Conservation (phyloP, 352 stramenopile species). For the Phytopythium chamaehyphon region DNA sequence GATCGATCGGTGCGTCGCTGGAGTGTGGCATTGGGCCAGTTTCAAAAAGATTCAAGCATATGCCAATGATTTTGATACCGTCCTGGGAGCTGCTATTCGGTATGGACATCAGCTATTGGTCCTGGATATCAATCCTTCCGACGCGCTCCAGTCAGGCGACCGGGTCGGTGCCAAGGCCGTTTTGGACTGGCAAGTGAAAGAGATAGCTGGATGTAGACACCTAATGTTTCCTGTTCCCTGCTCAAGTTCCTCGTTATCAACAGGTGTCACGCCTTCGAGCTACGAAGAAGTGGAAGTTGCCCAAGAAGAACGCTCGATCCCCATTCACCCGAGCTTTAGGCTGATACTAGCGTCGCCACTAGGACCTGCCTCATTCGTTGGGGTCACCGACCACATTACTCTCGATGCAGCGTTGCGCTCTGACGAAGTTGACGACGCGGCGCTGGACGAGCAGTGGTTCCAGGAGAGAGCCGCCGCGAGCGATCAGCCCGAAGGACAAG, state of each 20-base stretch:
- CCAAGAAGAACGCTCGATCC: conserved; percentile 7
- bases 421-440: conserved; percentile 23
- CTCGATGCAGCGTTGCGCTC: conserved; percentile 19
- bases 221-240: conserved; percentile 10
- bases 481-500: conserved; percentile 5
- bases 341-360: conserved; percentile 38
- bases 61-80: conserved; percentile 26
- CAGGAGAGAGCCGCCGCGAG: conserved; percentile 6
- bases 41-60: conserved; percentile 38
- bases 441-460: conserved; percentile 52
- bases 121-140: conserved; percentile 43
- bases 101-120: conserved; percentile 55
- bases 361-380: conserved; percentile 29
- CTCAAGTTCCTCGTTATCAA: too few species aligned
- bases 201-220: conserved; percentile 16
- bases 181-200: conserved; percentile 30
- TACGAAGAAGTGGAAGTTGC: too few species aligned
- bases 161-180: conserved; percentile 11
- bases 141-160: conserved; percentile 16
- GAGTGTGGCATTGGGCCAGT: conserved; percentile 38
- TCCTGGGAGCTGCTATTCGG: conserved; percentile 26
- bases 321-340: conserved; percentile 34
- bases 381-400: conserved; percentile 27
- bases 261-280: too few species aligned
- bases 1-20: conserved; percentile 31